Conservation (phyloP, 495 filamentous ascomycete genomes). For the Xanthoparmelia taractica region DNA sequence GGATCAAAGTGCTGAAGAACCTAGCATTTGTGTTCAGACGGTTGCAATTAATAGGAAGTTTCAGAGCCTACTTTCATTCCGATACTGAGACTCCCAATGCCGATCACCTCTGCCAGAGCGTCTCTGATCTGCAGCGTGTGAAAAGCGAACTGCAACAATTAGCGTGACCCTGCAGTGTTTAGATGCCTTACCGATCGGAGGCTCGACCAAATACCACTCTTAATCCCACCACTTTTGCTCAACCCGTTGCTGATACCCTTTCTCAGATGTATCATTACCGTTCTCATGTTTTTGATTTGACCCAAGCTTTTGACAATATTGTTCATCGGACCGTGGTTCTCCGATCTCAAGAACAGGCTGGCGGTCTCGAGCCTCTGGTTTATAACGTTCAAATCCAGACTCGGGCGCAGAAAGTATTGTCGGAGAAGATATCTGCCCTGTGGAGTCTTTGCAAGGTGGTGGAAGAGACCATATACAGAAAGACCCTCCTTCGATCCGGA, state of each 20-base stretch:
- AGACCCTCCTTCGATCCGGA: slow-evolving; percentile 78
- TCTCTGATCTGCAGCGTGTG: slow-evolving; percentile 63
- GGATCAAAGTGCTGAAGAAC: slow-evolving; percentile 37
- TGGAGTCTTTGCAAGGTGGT: slow-evolving; percentile 67
- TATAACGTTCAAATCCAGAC: slow-evolving; percentile 57
- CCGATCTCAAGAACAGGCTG: slow-evolving; percentile 56
- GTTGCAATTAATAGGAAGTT: not conserved
- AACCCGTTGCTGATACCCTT: slow-evolving; percentile 64
- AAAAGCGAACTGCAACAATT: slow-evolving; percentile 47
- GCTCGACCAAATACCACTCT: slow-evolving; percentile 63
- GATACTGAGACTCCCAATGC: slow-evolving; percentile 49
- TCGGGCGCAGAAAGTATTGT: slow-evolving; percentile 81
- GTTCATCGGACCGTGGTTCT: slow-evolving; percentile 53
- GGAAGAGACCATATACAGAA: slow-evolving; percentile 81
- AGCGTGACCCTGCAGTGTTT: not conserved
- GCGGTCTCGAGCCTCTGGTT: slow-evolving; percentile 67
- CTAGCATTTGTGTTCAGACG: slow-evolving; percentile 24
- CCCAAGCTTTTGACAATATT: slow-evolving; percentile 57
- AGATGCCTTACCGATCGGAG: slow-evolving; percentile 42
- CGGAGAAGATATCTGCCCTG: slow-evolving; percentile 72
- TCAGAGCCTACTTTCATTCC: slow-evolving; percentile 44
- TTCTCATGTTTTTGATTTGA: slow-evolving; percentile 72
- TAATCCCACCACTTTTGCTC: slow-evolving; percentile 50
- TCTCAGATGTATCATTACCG: slow-evolving; percentile 59
- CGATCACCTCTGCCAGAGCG: slow-evolving; percentile 52